A percentile compares a stretch with the other conserved stretches of the same genome.
Evolutionary conservation across 2,329 filamentous ascomycete genomes (phyloP).

Genomic region (Sarocladium oryzae): DNA sequence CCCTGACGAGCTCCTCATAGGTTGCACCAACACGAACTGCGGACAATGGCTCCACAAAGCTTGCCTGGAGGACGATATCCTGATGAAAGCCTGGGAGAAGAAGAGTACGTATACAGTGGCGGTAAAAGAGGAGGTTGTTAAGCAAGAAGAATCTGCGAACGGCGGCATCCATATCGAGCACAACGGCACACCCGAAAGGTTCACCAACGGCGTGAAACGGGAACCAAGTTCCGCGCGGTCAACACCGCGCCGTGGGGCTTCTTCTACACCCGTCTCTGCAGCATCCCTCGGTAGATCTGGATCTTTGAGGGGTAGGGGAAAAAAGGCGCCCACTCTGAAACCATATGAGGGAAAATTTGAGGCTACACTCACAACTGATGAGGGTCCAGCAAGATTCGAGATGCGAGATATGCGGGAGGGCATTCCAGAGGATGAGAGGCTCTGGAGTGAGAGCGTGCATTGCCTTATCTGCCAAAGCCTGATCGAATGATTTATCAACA

Average conservation of each 20-base stretch:
- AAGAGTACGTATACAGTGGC: conserved; percentile 10
- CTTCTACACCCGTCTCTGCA: background rate
- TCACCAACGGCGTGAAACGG: conserved; percentile 6
- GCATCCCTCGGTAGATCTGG: background rate
- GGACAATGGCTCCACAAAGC: conserved; percentile 58
- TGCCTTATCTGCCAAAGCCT: conserved; percentile 45
- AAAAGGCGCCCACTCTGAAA: conserved; percentile 32
- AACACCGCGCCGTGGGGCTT: background rate
- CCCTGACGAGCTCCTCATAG: conserved; percentile 53
- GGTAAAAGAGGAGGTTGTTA: conserved; percentile 3
- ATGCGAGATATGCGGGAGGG: conserved; percentile 44
- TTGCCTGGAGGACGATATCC: conserved; percentile 51
- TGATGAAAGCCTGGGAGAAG: conserved; percentile 23
- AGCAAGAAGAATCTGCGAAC: conserved; percentile 9
- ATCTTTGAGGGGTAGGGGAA: conserved; percentile 9
- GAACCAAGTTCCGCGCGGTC: conserved; percentile 3
- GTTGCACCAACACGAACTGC: conserved; percentile 49
- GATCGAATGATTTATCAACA: conserved; percentile 31
- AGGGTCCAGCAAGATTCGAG: conserved; percentile 42
- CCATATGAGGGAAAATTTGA: conserved; percentile 45
- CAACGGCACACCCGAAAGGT: background rate
- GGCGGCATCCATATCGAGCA: background rate
- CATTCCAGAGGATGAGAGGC: conserved; percentile 41
- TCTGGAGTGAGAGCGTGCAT: conserved; percentile 43
- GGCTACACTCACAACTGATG: conserved; percentile 40